Base-by-base conservation (phyloP, 306 rosid species). In the apple (Malus domestica) region DNA sequence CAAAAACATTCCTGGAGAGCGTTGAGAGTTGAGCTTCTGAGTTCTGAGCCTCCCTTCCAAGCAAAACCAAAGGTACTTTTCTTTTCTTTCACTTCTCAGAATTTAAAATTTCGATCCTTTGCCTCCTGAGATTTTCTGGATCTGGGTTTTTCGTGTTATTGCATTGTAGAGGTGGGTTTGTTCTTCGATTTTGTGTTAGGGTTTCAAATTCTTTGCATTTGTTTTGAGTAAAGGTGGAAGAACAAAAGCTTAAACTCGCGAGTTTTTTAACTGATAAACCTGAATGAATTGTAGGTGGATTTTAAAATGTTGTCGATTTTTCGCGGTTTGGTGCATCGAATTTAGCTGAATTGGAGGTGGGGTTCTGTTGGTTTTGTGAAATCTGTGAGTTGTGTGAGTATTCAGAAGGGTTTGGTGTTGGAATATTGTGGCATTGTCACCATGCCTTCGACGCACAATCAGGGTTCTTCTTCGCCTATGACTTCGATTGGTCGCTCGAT, bases 401-500 rank as follows among this genome's bases (percentile, higher is more conserved):
- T 81, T 70, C 67, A 61, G 76, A 67, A 79, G 76, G 71, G 5
- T 65, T 78, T 83, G 18, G 78, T 35, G 33, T 44, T 70, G 59
- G 42, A 79, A 54, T 35, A n/a, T 68, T 65, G 63, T 58, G 76
- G 68, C 25, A 15, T 51, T 79, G 84, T 60, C 63, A 81, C 61
- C 49, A 92, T 88, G 96, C 90, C 93, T 67, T 80, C 87, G 23
- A 74, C 88, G 5, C 85, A 84, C 32, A 83, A 85, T 79, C 86
- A 75, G 40, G 85, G 89, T 63, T 82, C 91, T 80, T 89, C 90
- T 8, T 84, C 92, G 0, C 78, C 89, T 6, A 73, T 85, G 80
- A 71, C 91, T 18, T 83, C 96, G 7, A 55, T 85, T 75, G 87
- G 96, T 49, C 86, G 96, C 14, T 85, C 97, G 1, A 49, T 92